These are phyloP conservation scores for Medicago truncatula DNA, from an alignment of 306 rosid genomes.

Conservation along the genomic window DNA sequence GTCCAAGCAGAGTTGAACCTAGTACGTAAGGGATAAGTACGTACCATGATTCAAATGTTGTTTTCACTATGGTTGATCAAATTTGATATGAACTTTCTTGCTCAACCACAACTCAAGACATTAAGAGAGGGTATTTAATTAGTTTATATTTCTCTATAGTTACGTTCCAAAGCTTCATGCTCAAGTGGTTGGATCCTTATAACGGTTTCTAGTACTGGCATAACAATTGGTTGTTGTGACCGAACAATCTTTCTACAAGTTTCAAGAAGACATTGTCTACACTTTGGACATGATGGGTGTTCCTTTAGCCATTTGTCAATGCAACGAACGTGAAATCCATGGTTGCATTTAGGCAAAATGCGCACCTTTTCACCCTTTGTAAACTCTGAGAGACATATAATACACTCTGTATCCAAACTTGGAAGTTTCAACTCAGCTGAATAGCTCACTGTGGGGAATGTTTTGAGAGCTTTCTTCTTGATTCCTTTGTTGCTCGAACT, in stretches of 20 bases:
- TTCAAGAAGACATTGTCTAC: slow-evolving; percentile 74
- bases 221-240: slow-evolving; percentile 32
- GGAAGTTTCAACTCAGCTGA: slow-evolving; percentile 57
- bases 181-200: slow-evolving; percentile 60
- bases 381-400: slow-evolving; percentile 75
- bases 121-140: too few species aligned
- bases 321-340: slow-evolving; percentile 80
- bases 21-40: too few species aligned
- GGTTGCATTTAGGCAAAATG: slow-evolving; percentile 84
- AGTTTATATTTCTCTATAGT: background rate
- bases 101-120: too few species aligned
- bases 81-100: too few species aligned
- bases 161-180: slow-evolving; percentile 62
- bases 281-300: slow-evolving; percentile 89
- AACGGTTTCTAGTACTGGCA: slow-evolving; percentile 47
- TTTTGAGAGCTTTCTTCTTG: slow-evolving; percentile 75
- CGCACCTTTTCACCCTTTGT: slow-evolving; percentile 60
- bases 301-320: slow-evolving; percentile 83
- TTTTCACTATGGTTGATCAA: too few species aligned
- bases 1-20: too few species aligned
- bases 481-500: slow-evolving; percentile 54
- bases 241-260: slow-evolving; percentile 72
- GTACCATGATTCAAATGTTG: too few species aligned
- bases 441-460: slow-evolving; percentile 57
- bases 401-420: slow-evolving; percentile 69